These are phyloP conservation scores for Laburnicola sp. DNA, from an alignment of 2,329 filamentous ascomycete species.

Conservation along the genomic window DNA sequence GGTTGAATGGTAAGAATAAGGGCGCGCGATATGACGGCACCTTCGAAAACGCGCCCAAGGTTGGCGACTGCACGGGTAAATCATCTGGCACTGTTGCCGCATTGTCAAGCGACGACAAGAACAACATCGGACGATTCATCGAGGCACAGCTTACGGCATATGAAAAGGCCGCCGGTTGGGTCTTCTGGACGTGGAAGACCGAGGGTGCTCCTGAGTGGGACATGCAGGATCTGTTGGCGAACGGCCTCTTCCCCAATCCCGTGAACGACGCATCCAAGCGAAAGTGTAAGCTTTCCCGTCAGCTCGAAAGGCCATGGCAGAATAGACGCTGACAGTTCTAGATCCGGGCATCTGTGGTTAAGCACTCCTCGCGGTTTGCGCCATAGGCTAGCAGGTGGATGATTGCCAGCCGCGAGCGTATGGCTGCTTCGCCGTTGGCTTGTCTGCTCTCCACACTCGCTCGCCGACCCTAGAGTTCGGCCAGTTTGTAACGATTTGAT, in stretches of 20 bases:
- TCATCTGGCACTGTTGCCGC: conserved; percentile 48
- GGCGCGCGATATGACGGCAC: conserved; percentile 54
- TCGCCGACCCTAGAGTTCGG: neutral
- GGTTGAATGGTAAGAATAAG: conserved; percentile 52
- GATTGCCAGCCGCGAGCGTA: neutral
- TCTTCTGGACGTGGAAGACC: conserved; percentile 58
- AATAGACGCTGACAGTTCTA: conserved; percentile 25
- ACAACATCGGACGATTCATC: conserved; percentile 51
- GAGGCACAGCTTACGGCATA: conserved; percentile 53
- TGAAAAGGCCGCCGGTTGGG: conserved; percentile 54
- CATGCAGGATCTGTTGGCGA: conserved; percentile 49
- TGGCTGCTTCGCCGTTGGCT: conserved; percentile 1
- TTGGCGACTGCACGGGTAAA: conserved; percentile 52
- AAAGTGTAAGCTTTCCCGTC: conserved; percentile 40
- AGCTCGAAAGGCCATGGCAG: neutral
- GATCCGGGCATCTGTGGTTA: conserved; percentile 44
- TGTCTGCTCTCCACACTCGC: conserved; percentile 1
- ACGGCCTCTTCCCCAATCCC: conserved; percentile 55
- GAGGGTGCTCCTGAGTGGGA: conserved; percentile 55
- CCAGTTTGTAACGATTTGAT: conserved; percentile 7
- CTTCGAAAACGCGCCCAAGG: conserved; percentile 41
- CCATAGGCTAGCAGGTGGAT: too few species aligned
- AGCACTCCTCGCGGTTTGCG: conserved; percentile 17
- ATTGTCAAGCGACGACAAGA: conserved; percentile 48
- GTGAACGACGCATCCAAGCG: conserved; percentile 32